Evolutionary conservation across 805 yeast genomes (phyloP), one percentile per base, ranked within the genome.

Genomic region (Clavispora carvajalis): DNA sequence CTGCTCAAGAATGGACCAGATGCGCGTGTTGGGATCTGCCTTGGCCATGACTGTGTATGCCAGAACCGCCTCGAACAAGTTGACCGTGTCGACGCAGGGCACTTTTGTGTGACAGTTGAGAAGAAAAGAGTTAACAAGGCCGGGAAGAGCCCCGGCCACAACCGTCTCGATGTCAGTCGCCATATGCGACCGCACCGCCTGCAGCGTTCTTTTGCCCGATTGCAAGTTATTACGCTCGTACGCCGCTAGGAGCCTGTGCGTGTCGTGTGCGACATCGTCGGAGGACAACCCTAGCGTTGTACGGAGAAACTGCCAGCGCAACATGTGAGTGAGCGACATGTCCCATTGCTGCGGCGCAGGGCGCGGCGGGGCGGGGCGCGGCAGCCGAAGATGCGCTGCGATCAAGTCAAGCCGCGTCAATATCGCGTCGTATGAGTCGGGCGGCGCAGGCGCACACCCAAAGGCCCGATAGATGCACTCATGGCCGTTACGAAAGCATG

Each of bases 381-480:
- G 25, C 39, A 43, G 29, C 50, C 55, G 35, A 42, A 46, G 18
- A 30, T 22, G 12, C 9, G 12, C 28, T 25, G 8, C 33, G 19
- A 28, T 28, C 12, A 19, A 6, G 31, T 19, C 22, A 11, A 18
- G 34, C 10, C 23, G 34, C 23, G 34, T 13, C 15, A 18, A 7
- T 3, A 19, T n/a, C 15, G 13, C 34, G n/a, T 15, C 22, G 16
- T 31, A 12, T 10, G 34, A 11, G 13, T 31, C 16, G 13, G 15
- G 34, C 15, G 34, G 16, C 23, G 5, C 7, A 16, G 34, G 15
- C 12, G 16, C 19, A 19, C 2, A 47, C 9, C 53, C 63, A 25
- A 62, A 68, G 30, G 55, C 47, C 17, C 59, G 45, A 45, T 59
- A 65, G 43, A 59, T 60, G 47, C 70, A 65, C 37, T 41, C 44